These are phyloP conservation scores for Amphicarpaea edgeworthii DNA, from an alignment of 306 rosid genomes.

Conservation along the genomic window DNA sequence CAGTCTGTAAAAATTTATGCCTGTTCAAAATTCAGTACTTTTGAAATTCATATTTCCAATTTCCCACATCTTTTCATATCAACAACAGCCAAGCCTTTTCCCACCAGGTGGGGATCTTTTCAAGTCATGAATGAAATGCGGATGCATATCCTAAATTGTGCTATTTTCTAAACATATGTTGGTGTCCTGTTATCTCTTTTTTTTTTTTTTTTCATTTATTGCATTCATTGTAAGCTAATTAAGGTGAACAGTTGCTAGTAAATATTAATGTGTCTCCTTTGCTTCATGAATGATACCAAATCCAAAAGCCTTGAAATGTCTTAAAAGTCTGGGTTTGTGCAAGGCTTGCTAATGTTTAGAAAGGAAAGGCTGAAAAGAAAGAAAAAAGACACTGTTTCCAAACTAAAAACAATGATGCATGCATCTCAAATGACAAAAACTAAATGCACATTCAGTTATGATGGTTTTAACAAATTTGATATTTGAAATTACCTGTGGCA, in stretches of 20 bases:
- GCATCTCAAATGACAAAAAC: not conserved
- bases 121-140: too few relatives aligned
- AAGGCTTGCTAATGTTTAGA: not conserved
- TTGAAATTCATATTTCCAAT: constrained; percentile 8
- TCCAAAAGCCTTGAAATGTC: not conserved
- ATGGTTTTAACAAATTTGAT: constrained; percentile 7
- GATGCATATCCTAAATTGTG: too few relatives aligned
- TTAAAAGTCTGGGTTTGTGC: not conserved
- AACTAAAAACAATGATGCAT: not conserved
- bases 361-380: constrained; percentile 8
- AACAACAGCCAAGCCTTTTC: not conserved
- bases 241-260: constrained; percentile 1
- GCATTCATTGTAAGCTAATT: not conserved
- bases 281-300: constrained; percentile 5
- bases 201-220: not conserved
- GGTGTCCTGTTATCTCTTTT: not conserved
- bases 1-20: constrained; percentile 29
- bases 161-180: too few relatives aligned
- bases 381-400: not conserved
- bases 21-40: constrained; percentile 24
- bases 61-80: not conserved
- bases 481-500: not conserved
- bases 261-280: not conserved
- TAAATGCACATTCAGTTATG: constrained; percentile 4
- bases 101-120: not conserved